Base-by-base conservation (phyloP, 306 rosid genomes). In the Vigna hirtella region DNA sequence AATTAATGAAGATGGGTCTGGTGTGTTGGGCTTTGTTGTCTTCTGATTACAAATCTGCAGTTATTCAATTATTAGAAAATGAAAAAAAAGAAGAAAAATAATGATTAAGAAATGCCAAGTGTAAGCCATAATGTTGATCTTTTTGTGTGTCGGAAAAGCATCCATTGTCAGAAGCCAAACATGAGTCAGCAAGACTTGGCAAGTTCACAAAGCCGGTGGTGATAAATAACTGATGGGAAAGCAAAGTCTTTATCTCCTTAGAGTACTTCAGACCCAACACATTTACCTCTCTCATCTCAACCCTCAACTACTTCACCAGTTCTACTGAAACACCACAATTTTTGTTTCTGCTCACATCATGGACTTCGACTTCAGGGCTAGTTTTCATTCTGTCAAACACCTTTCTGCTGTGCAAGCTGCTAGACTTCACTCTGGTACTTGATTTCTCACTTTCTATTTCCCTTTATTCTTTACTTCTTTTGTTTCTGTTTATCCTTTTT, bases 341-440 rank as follows among this genome's bases (percentile, higher is more conserved):
- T 17, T 78, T 15, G 59, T 15, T 78, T 15, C 70, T 78, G 56
- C 47, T 45, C 0, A 61, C 28, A 47, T 94, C 79, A 77, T 82
- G 97, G 97, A 91, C 82, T 80, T 89, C 71, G 94, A 91, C 81
- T 83, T 84, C 84, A 89, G 91, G 88, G 75, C 92, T 79, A 84
- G 88, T 80, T 78, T 87, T 83, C 91, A 77, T 67, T 73, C 93
- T 62, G 77, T 78, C 24, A 91, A 76, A 53, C 91, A 87, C 73
- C 70, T 81, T 67, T 92, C 98, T 80, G 83, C 91, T 71, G 86
- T 79, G 12, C 96, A 85, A 68, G 85, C 92, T 70, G 80, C 93
- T 26, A 69, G 86, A 66, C 85, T 88, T 93, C 91, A 85, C 83
- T 82, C 92, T 85, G 98, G 96, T 94, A 86, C 78, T 70, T 66